These are phyloP conservation scores for Fraxinus dipetala DNA, from an alignment of 305 asterid species.

Conservation along the genomic window DNA sequence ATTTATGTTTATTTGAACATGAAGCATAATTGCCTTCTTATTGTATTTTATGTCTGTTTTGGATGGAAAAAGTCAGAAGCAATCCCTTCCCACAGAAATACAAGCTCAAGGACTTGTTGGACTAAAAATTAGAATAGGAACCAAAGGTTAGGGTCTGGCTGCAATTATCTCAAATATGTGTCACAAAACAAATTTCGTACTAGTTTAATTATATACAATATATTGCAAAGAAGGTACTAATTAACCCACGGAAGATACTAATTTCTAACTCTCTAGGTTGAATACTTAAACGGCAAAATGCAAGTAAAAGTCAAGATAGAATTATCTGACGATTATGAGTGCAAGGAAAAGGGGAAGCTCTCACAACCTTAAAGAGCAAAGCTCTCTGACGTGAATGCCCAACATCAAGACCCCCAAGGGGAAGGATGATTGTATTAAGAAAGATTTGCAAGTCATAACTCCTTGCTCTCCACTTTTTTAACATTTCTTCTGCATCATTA, in stretches of 20 bases:
- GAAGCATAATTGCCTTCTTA: not conserved
- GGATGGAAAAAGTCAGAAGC: not conserved
- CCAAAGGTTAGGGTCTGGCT: not conserved
- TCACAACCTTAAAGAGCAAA: conserved; percentile 85
- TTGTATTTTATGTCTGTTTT: not conserved
- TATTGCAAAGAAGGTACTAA: not conserved
- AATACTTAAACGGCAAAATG: not conserved
- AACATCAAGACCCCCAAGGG: conserved; percentile 87
- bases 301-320: not conserved
- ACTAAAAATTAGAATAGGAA: not conserved
- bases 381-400: conserved; percentile 99
- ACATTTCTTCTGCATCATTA: conserved; percentile 79
- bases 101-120: not conserved
- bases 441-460: conserved; percentile 56
- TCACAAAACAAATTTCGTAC: not conserved
- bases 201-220: not conserved
- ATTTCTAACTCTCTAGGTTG: not conserved
- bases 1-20: not conserved
- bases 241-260: not conserved
- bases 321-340: not conserved
- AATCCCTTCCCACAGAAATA: not conserved
- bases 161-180: not conserved
- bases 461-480: conserved; percentile 73
- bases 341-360: conserved; percentile 24
- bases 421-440: conserved; percentile 58